These are phyloP conservation scores for Ustilago hordei DNA, from an alignment of 1,284 basidiomycete species.

Conservation along the genomic window DNA sequence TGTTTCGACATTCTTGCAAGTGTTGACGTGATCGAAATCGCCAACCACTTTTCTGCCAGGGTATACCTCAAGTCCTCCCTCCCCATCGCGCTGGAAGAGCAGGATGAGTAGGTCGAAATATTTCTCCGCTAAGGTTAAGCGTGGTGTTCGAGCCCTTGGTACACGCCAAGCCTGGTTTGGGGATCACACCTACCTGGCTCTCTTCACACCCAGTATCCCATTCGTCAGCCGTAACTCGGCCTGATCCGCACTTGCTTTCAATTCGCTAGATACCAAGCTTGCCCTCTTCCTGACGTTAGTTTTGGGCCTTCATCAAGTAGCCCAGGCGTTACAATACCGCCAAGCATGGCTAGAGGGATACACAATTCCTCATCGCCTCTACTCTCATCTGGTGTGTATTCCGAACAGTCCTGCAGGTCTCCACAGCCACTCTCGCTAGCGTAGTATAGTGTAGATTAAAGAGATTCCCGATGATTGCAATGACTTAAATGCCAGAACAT, in stretches of 20 bases:
- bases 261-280: slow-evolving; percentile 25
- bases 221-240: slow-evolving; percentile 15
- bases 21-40: slow-evolving; percentile 72
- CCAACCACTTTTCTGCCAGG: slow-evolving; percentile 72
- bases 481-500: background rate
- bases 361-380: slow-evolving; percentile 44
- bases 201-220: slow-evolving; percentile 37
- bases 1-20: slow-evolving; percentile 73
- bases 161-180: slow-evolving; percentile 39
- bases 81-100: slow-evolving; percentile 75
- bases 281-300: slow-evolving; percentile 27
- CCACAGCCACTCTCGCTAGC: slow-evolving; percentile 31
- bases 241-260: slow-evolving; percentile 25
- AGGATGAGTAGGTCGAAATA: slow-evolving; percentile 76
- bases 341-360: slow-evolving; percentile 18
- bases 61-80: slow-evolving; percentile 75
- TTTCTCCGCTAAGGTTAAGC: slow-evolving; percentile 23
- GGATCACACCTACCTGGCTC: slow-evolving; percentile 31
- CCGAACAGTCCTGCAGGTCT: slow-evolving; percentile 32
- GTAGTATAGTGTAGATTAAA: slow-evolving; percentile 1
- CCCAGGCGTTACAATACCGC: slow-evolving; percentile 16
- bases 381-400: slow-evolving; percentile 44
- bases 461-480: background rate
- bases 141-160: slow-evolving; percentile 15
- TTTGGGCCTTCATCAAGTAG: slow-evolving; percentile 31